Evolutionary conservation across 2,329 filamentous ascomycete genomes (phyloP), one percentile per base, ranked within the genome.

Genomic region (Gyromitra esculenta): DNA sequence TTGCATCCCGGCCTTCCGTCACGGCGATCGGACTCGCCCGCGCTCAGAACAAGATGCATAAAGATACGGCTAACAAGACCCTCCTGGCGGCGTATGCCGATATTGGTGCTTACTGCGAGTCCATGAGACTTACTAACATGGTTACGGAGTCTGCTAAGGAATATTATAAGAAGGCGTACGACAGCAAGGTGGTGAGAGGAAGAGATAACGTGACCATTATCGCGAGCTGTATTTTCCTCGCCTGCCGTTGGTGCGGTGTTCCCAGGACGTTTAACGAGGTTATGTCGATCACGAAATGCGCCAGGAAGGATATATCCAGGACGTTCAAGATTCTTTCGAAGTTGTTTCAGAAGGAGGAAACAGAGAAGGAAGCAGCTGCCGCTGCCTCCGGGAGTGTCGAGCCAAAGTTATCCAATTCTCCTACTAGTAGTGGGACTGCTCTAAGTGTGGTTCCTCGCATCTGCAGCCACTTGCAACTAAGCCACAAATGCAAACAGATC

Each of bases 1-100:
- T 87, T 80, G 87, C 86, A 57, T 9, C 67, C 8, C 3, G 37
- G 13, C 48, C 18, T 13, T 8, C 43, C 8, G 2, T 2, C 2
- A 21, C 2, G n/a, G 41, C 9, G 8, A 69, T 41, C 3, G 54
- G 1, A 6, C 18, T 67, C 11, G 11, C 13, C 0, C 66, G 54
- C 5, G n/a, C 59, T 4, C 68, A 71, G 13, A 54, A 15, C 4
- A 54, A 1, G 5, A 45, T 9, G 5, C 35, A 56, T 7, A 4
- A 39, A 1, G n/a, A 56, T 41, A 2, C 35, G 2, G 50, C 21
- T 9, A 71, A 71, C n/a, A 63, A 43, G 6, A 9, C 11, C 0
- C 59, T 71, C 4, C 2, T 35, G 31, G 48, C 15, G 6, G 68
- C 48, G 21, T 71, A 71, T 64, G 15, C 5, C 8, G 57, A 56